Evolutionary conservation across 306 rosid genomes (phyloP).

Genomic region (Begonia fuchsioides): DNA sequence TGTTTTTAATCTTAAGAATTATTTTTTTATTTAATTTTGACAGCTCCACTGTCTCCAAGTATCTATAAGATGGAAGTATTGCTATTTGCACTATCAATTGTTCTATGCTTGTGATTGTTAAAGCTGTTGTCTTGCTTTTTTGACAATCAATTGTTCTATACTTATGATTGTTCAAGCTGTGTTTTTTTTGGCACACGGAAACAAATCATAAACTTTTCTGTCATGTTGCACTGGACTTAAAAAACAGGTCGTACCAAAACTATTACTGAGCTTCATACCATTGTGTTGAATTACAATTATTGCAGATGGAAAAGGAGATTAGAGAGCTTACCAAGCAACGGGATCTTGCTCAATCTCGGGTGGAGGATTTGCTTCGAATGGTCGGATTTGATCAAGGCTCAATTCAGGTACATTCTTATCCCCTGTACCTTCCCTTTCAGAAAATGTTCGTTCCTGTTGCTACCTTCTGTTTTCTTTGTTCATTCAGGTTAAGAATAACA

Average conservation of each 20-base stretch:
- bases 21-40: no score
- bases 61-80: no score
- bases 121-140: no score
- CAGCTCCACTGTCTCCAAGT: no score
- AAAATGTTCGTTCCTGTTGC: conserved; percentile 2
- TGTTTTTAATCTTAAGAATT: background rate
- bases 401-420: conserved; percentile 28
- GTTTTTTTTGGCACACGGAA: no score
- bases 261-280: no score
- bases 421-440: background rate
- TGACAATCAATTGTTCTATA: no score
- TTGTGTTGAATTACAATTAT: background rate
- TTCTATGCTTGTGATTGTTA: no score
- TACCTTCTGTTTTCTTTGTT: conserved; percentile 6
- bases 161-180: no score
- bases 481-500: conserved; percentile 21
- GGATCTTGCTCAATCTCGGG: conserved; percentile 91
- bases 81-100: no score
- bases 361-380: conserved; percentile 62
- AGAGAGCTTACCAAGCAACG: conserved; percentile 77
- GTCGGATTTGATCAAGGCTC: conserved; percentile 49
- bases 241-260: background rate
- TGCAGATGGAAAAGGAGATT: conserved; percentile 87
- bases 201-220: no score
- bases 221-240: no score